A percentile compares a stretch with the other conserved stretches of the same genome.
Evolutionary conservation across 805 yeast species (phyloP).

Genomic region (Suhomyces faveliae): DNA sequence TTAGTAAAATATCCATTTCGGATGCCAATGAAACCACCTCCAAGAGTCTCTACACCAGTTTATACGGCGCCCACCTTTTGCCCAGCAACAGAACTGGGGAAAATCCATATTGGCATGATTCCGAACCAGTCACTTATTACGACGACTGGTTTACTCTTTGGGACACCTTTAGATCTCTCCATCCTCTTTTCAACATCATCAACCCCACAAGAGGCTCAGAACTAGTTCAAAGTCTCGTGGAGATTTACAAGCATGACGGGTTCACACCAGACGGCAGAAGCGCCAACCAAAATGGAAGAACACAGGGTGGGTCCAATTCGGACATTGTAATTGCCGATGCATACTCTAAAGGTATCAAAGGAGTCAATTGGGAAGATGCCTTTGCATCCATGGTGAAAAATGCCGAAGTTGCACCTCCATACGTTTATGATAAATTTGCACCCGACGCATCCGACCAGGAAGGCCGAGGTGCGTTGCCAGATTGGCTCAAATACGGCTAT

Average conservation of each 20-base stretch:
- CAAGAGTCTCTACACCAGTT: conserved; percentile 19
- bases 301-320: conserved; percentile 39
- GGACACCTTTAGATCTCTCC: conserved; percentile 37
- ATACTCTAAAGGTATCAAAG: conserved; percentile 23
- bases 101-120: conserved; percentile 23
- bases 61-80: conserved; percentile 29
- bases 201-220: conserved; percentile 27
- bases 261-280: conserved; percentile 38
- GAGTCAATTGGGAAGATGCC: conserved; percentile 29
- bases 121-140: conserved; percentile 18
- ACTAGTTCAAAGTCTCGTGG: conserved; percentile 25
- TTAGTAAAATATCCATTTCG: conserved; percentile 20
- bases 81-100: conserved; percentile 35
- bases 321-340: conserved; percentile 39
- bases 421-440: conserved; percentile 23
- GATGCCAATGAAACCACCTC: conserved; percentile 12
- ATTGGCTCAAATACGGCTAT: conserved; percentile 32
- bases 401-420: conserved; percentile 35
- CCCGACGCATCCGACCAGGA: conserved; percentile 28
- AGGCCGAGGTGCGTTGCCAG: conserved; percentile 36
- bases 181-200: conserved; percentile 30
- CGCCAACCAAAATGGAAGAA: conserved; percentile 35
- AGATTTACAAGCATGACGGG: conserved; percentile 31
- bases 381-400: conserved; percentile 32
- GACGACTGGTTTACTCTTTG: conserved; percentile 39